Percentiles rank a stretch among this genome's conserved stretches.
phyloP scores from a whole-genome alignment of 2,329 filamentous ascomycete species.

The Monilinia fructigena region DNA sequence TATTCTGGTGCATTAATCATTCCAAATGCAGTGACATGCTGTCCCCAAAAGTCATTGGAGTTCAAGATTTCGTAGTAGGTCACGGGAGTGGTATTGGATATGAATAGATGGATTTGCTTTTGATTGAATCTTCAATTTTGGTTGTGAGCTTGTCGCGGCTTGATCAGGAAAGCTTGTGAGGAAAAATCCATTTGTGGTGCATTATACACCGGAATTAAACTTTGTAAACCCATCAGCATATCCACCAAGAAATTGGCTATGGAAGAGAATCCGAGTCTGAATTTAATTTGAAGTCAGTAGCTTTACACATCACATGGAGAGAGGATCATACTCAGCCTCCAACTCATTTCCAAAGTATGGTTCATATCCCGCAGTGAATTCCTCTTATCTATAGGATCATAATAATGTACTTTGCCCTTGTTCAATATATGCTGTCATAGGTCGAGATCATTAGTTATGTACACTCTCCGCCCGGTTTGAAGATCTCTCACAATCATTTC shows the following conservation, averaged over 20 bases:
- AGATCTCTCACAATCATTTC: background rate
- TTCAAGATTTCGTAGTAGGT: background rate
- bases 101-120: background rate
- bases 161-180: background rate
- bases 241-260: background rate
- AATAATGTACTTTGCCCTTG: background rate
- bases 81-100: background rate
- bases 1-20: background rate
- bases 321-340: background rate
- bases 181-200: background rate
- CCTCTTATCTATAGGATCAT: background rate
- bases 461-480: too few species aligned
- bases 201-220: background rate
- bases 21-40: background rate
- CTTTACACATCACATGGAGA: background rate
- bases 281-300: background rate
- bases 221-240: background rate
- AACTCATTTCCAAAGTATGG: background rate
- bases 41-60: background rate
- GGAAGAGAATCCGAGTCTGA: background rate
- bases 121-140: background rate
- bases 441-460: background rate
- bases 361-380: background rate
- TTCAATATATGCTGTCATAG: background rate
- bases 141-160: background rate